Evolutionary conservation across 805 yeast species (phyloP).

Genomic region (Pichia paraexigua): DNA sequence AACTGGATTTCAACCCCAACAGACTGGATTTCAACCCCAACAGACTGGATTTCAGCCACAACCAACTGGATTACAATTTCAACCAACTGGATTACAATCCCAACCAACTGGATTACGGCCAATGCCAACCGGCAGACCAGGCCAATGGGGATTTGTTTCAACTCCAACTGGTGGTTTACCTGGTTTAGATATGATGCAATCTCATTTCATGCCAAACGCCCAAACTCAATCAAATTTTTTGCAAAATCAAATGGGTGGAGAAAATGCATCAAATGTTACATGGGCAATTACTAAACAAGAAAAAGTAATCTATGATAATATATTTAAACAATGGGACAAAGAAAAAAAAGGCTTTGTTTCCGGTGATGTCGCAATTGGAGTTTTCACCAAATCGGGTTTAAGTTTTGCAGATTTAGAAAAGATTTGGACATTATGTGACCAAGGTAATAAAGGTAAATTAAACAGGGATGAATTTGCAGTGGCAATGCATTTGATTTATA

Average conservation of each 20-base stretch:
- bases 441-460: constrained; percentile 72
- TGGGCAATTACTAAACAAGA: constrained; percentile 87
- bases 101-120: constrained; percentile 42
- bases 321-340: constrained; percentile 83
- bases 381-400: constrained; percentile 88
- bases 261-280: constrained; percentile 44
- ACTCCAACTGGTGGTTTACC: constrained; percentile 66
- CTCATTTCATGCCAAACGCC: constrained; percentile 56
- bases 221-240: constrained; percentile 22
- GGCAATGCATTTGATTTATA: constrained; percentile 94
- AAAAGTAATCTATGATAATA: constrained; percentile 75
- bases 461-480: constrained; percentile 89
- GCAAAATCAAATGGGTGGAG: constrained; percentile 26
- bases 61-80: constrained; percentile 33
- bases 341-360: constrained; percentile 58
- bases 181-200: constrained; percentile 57
- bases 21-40: constrained; percentile 23
- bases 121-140: constrained; percentile 58
- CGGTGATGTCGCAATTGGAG: constrained; percentile 75
- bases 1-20: constrained; percentile 30
- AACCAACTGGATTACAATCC: constrained; percentile 24
- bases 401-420: constrained; percentile 77
- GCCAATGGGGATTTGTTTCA: constrained; percentile 73
- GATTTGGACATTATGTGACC: constrained; percentile 87
- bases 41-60: constrained; percentile 36